Base-by-base conservation (phyloP, 345 rosid genomes). In the Populus alba region DNA sequence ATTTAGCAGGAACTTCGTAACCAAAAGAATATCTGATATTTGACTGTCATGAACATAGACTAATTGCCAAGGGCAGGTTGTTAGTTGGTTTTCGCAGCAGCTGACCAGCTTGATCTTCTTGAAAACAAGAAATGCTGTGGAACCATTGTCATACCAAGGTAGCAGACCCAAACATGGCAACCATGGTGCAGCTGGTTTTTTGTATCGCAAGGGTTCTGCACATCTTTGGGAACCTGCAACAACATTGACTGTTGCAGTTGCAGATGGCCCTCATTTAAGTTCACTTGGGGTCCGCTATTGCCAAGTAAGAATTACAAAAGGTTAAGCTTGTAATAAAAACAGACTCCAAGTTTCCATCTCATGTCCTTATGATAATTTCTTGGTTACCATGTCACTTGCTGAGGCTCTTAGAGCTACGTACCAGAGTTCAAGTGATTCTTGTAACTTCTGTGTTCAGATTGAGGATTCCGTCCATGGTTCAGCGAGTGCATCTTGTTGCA, bases 81-180 rank as follows among this genome's bases (percentile, higher is more conserved):
- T 79, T 94, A 84, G 92, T 94, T 79, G 43, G 43, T 39, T 39
- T 86, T 92, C 7, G 97, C 91, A 79, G 99, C 99, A 78, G 98
- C 97, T 8, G 92, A 92, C 78, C 94, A 92, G 87, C 97, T 95
- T 2, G 97, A 93, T 88, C 89, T 84, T 69, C 88, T 91, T 70
- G 99, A 98, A 71, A 95, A 95, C 91, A 93, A 91, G 83, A 85
- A 80, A 43, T 94, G 98, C 67, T 85, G 90, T 0, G 97, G 97
- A 55, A 88, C 84, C 47, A 83, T 95, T 49, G 95, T 98, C 13
- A 93, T 95, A 93, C 97, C 97, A n/a, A 95, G 99, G 99, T 92
- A 35, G 97, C 99, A 55, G 92, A 97, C 69, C 99, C 97, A 76
- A 94, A 88, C 87, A 96, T 91, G 97, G 95, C 94, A 7, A 86